A percentile compares a stretch with the other conserved stretches of the same genome.
phyloP scores from a whole-genome alignment of 2,329 filamentous ascomycete genomes.

The Colletotrichum godetiae region DNA sequence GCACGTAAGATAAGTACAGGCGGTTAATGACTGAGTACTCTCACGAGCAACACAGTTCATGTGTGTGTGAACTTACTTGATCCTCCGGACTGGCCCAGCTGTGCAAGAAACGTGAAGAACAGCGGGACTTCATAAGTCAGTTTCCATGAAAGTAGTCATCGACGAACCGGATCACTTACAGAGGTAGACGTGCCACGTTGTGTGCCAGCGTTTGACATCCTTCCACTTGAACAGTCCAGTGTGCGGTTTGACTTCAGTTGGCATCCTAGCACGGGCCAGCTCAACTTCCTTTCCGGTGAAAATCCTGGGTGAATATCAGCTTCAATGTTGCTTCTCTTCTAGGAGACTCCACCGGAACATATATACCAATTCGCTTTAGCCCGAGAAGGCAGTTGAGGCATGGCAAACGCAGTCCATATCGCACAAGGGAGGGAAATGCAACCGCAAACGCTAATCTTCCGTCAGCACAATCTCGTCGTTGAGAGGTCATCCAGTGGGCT shows the following conservation, averaged over 20 bases:
- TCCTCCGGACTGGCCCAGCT: conserved; percentile 39
- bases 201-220: conserved; percentile 43
- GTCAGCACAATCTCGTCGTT: not conserved
- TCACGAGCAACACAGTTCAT: too few relatives aligned
- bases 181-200: conserved; percentile 43
- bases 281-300: conserved; percentile 40
- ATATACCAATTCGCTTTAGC: conserved; percentile 41
- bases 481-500: not conserved
- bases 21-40: too few relatives aligned
- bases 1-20: not conserved
- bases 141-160: not conserved
- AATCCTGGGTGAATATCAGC: conserved; percentile 32
- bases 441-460: conserved; percentile 38
- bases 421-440: conserved; percentile 41
- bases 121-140: conserved; percentile 36
- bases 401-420: conserved; percentile 41
- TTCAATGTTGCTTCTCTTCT: not conserved
- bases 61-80: conserved; percentile 36
- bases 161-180: conserved; percentile 30
- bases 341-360: too few relatives aligned
- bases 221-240: conserved; percentile 44
- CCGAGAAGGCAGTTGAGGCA: conserved; percentile 41
- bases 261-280: conserved; percentile 40
- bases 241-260: conserved; percentile 37
- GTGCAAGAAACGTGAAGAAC: conserved; percentile 38